phyloP scores from a whole-genome alignment of 1,139 yeast species.

The Pichia terricola region DNA sequence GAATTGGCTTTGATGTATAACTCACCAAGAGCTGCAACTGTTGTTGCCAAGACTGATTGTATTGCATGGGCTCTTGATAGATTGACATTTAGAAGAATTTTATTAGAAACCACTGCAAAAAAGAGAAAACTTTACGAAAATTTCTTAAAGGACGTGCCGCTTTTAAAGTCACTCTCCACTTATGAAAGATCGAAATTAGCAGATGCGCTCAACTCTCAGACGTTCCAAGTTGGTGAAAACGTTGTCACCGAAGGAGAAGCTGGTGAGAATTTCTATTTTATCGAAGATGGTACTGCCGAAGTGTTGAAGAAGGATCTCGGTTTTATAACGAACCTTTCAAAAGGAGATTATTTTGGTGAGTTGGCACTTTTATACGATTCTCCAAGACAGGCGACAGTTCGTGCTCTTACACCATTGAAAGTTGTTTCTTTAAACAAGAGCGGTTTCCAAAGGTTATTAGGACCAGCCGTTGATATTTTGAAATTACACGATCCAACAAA shows the following conservation, averaged over 20 bases:
- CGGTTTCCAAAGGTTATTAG: conserved; percentile 88
- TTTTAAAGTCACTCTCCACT: conserved; percentile 58
- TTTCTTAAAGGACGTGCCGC: conserved; percentile 79
- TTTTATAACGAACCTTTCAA: conserved; percentile 47
- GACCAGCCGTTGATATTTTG: conserved; percentile 78
- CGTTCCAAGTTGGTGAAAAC: conserved; percentile 59
- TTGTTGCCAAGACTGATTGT: conserved; percentile 59
- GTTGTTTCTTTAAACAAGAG: conserved; percentile 87
- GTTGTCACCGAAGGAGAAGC: conserved; percentile 83
- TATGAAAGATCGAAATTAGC: conserved; percentile 89
- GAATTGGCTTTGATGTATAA: conserved; percentile 96
- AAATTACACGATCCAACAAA: conserved; percentile 75
- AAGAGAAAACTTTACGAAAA: conserved; percentile 87
- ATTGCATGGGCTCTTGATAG: conserved; percentile 91
- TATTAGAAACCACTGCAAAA: conserved; percentile 82
- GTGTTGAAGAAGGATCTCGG: conserved; percentile 57
- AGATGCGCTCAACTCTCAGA: conserved; percentile 81
- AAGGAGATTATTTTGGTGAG: conserved; percentile 96
- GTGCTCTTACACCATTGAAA: conserved; percentile 64
- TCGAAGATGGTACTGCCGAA: conserved; percentile 79
- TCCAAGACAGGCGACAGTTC: conserved; percentile 92
- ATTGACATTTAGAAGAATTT: conserved; percentile 81
- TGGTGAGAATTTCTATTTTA: conserved; percentile 86
- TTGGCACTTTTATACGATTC: conserved; percentile 83
- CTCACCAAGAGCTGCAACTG: conserved; percentile 97